Conservation (phyloP, 257 asterid species). For the Petunia axillaris region DNA sequence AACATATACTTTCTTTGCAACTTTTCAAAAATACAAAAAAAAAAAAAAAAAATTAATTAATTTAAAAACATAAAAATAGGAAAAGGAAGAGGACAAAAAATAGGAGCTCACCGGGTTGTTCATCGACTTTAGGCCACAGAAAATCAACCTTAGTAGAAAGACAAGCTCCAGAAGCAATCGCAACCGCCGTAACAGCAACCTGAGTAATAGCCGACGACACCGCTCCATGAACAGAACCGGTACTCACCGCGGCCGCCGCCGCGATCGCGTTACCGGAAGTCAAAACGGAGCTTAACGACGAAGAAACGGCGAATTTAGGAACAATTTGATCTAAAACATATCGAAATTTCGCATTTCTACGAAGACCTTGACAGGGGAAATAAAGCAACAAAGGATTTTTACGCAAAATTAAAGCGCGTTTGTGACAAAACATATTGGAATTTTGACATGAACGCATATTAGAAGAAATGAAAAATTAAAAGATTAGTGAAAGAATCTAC, state of each 20-base stretch:
- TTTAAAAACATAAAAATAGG: not conserved
- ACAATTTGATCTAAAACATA: slow-evolving; percentile 45
- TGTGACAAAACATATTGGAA: slow-evolving; percentile 51
- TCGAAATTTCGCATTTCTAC: slow-evolving; percentile 48
- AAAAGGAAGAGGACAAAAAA: not conserved
- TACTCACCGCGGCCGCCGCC: slow-evolving; percentile 74
- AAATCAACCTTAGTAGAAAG: slow-evolving; percentile 94
- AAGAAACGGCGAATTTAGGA: slow-evolving; percentile 53
- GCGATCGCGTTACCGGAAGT: slow-evolving; percentile 77
- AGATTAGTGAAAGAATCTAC: not conserved
- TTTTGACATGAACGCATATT: slow-evolving; percentile 53
- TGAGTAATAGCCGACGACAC: slow-evolving; percentile 91
- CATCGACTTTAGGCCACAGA: slow-evolving; percentile 90
- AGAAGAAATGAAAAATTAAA: not conserved
- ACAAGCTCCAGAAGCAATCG: slow-evolving; percentile 98
- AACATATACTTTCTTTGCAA: not conserved
- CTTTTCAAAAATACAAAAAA: not conserved
- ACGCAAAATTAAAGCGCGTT: slow-evolving; percentile 45
- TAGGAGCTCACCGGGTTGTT: slow-evolving; percentile 65
- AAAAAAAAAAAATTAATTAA: not conserved
- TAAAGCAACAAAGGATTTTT: slow-evolving; percentile 37
- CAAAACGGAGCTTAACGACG: slow-evolving; percentile 63
- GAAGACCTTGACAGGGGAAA: slow-evolving; percentile 31
- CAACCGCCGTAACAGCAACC: slow-evolving; percentile 90
- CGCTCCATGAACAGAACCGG: slow-evolving; percentile 80